Conservation (phyloP, 805 yeast species). For the Candida piceae region DNA sequence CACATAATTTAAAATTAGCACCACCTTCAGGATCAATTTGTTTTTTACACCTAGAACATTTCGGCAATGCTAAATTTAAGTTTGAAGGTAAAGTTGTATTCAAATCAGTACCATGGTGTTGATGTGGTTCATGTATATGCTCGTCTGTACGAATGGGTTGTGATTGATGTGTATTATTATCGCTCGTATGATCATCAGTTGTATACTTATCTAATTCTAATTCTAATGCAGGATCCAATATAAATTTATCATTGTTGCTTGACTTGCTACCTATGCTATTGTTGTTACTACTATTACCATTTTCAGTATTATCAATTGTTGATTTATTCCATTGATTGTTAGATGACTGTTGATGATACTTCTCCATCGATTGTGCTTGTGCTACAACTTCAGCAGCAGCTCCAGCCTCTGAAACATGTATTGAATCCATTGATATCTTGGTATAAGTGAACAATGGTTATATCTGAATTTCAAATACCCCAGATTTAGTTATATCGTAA, state of each 20-base stretch:
- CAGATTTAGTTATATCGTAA: too few relatives aligned
- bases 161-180: too few relatives aligned
- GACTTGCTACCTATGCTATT: not conserved
- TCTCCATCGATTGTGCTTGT: slow-evolving; percentile 18
- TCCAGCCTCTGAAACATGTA: slow-evolving; percentile 16
- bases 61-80: slow-evolving; percentile 1
- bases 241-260: slow-evolving; percentile 15
- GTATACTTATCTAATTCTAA: slow-evolving; percentile 17
- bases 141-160: too few relatives aligned
- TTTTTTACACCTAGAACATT: slow-evolving; percentile 58
- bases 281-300: slow-evolving; percentile 12
- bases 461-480: too few relatives aligned
- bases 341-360: slow-evolving; percentile 7
- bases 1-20: slow-evolving; percentile 51
- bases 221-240: slow-evolving; percentile 22
- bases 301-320: too few relatives aligned
- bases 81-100: too few relatives aligned
- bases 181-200: not conserved
- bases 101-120: not conserved
- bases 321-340: not conserved
- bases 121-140: not conserved
- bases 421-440: slow-evolving; percentile 19
- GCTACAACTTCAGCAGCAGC: slow-evolving; percentile 16
- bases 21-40: slow-evolving; percentile 43
- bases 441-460: too few relatives aligned